A percentile compares a stretch with the other conserved stretches of the same genome.
Evolutionary conservation across 495 filamentous ascomycete species (phyloP).

Genomic region (Podospora pseudopauciseta): DNA sequence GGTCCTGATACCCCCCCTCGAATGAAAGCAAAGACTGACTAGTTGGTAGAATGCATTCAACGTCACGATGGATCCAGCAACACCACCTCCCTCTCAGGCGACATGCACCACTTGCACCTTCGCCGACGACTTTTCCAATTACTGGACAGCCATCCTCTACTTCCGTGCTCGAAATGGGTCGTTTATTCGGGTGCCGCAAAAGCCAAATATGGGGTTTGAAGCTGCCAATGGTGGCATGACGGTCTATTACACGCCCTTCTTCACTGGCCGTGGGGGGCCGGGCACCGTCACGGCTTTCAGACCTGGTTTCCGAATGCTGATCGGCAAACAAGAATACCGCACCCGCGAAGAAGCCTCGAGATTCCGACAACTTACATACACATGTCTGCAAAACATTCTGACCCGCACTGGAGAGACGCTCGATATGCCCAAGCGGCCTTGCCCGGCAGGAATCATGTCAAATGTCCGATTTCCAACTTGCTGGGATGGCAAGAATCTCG

Average conservation of each 20-base stretch:
- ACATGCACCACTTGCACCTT: constrained; percentile 39
- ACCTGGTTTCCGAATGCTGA: constrained; percentile 68
- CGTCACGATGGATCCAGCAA: constrained; percentile 28
- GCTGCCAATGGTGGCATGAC: constrained; percentile 34
- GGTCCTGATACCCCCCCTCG: background rate
- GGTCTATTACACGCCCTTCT: constrained; percentile 41
- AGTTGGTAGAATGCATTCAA: constrained; percentile 29
- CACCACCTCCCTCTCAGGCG: constrained; percentile 29
- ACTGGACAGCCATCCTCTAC: constrained; percentile 44
- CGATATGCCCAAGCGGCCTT: constrained; percentile 32
- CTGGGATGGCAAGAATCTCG: constrained; percentile 35
- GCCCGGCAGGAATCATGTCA: constrained; percentile 40
- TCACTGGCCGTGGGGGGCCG: constrained; percentile 24
- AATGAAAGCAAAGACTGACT: background rate
- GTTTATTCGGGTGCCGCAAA: constrained; percentile 36
- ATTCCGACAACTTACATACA: constrained; percentile 42
- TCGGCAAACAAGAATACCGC: constrained; percentile 53
- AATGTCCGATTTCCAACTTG: constrained; percentile 38
- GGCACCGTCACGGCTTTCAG: constrained; percentile 42
- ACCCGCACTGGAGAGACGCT: constrained; percentile 35
- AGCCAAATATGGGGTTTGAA: constrained; percentile 23
- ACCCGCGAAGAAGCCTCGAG: constrained; percentile 31
- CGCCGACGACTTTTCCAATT: constrained; percentile 40
- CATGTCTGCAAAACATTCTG: constrained; percentile 32
- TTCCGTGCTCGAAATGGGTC: constrained; percentile 39